phyloP scores from a whole-genome alignment of 2,329 filamentous ascomycete genomes.

The Aspergillus latus region DNA sequence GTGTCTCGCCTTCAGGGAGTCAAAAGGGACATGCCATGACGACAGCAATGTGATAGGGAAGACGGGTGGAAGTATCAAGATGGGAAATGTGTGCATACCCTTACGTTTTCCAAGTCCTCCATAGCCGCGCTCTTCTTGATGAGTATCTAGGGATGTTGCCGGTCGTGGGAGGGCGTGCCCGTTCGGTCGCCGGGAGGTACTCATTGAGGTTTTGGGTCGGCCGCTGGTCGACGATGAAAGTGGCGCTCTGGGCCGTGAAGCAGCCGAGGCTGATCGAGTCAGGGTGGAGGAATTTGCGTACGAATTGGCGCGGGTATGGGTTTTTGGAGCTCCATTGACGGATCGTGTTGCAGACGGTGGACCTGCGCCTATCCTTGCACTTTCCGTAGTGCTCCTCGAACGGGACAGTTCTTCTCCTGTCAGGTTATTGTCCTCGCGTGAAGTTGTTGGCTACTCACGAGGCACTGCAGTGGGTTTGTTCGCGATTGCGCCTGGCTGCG shows the following conservation, averaged over 20 bases:
- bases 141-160: conserved; percentile 44
- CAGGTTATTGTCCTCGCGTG: conserved; percentile 14
- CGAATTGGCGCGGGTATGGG: conserved; percentile 41
- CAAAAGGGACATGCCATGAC: conserved; percentile 11
- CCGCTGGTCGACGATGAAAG: conserved; percentile 60
- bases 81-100: conserved; percentile 50
- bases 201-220: conserved; percentile 52
- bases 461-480: conserved; percentile 52
- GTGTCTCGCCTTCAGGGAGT: conserved; percentile 7
- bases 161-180: conserved; percentile 43
- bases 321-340: conserved; percentile 43
- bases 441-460: conserved; percentile 27
- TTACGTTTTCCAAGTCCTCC: conserved; percentile 49
- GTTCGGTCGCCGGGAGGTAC: conserved; percentile 51
- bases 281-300: conserved; percentile 36
- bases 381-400: conserved; percentile 51
- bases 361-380: conserved; percentile 28
- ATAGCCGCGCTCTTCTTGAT: conserved; percentile 35
- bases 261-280: conserved; percentile 43
- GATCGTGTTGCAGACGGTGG: conserved; percentile 26
- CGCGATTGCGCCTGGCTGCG: conserved; percentile 43
- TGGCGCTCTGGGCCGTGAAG: conserved; percentile 47
- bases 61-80: conserved; percentile 28
- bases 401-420: conserved; percentile 48
- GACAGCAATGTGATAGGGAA: conserved; percentile 9